These are phyloP conservation scores for Rhododendron simsii DNA, from an alignment of 148 eudicot genomes.

Conservation along the genomic window DNA sequence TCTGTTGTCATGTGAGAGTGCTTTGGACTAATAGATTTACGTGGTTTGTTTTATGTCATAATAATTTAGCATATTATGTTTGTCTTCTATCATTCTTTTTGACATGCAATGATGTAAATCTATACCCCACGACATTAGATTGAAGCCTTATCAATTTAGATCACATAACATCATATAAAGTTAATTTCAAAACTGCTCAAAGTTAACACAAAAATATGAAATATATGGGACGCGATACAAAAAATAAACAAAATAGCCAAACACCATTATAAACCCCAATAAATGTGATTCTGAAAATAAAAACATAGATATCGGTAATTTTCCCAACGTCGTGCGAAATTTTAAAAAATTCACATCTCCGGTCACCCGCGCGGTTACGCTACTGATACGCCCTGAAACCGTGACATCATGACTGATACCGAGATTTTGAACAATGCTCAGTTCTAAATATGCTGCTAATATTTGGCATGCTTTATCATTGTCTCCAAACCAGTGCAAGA, in stretches of 20 bases:
- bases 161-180: neutral
- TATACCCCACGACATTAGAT: neutral
- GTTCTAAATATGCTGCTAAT: neutral
- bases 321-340: neutral
- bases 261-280: neutral
- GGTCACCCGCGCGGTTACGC: neutral
- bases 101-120: neutral
- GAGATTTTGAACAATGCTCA: neutral
- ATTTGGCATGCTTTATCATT: neutral
- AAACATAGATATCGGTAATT: too few relatives aligned
- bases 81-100: neutral
- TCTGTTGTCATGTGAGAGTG: neutral
- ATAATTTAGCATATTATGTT: too few relatives aligned
- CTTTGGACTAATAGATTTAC: neutral
- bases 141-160: neutral
- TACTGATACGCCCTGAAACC: neutral
- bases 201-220: neutral
- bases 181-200: neutral
- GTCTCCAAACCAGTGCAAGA: neutral
- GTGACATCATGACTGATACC: neutral
- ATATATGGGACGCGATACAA: neutral
- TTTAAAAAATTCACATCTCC: neutral
- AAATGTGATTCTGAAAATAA: too few relatives aligned
- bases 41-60: neutral
- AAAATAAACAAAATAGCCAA: neutral